A percentile compares a stretch with the other conserved stretches of the same genome.
Evolutionary conservation across 2,329 filamentous ascomycete species (phyloP).

Genomic region (Pestalotiopsis sp.): DNA sequence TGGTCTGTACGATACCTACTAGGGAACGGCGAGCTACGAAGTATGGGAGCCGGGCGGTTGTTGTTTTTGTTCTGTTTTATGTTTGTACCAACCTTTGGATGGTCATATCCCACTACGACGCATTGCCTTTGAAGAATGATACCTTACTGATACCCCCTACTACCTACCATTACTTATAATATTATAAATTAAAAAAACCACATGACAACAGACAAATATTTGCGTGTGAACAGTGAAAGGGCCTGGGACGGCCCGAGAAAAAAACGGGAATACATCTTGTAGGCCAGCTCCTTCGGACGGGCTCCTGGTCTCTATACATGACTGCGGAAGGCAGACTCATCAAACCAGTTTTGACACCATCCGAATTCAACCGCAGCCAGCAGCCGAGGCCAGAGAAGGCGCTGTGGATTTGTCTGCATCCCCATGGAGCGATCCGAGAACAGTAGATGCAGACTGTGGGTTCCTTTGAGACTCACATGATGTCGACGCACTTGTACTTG

Average conservation of each 20-base stretch:
- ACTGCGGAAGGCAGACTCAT: not conserved
- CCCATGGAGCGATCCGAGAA: too few species aligned
- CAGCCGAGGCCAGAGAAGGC: not conserved
- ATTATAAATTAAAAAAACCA: not conserved
- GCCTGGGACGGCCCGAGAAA: not conserved
- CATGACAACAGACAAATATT: too few species aligned
- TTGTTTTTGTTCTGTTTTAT: not conserved
- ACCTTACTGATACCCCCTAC: conserved; percentile 1
- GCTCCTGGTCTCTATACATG: not conserved
- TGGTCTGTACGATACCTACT: not conserved
- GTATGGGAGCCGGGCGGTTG: not conserved
- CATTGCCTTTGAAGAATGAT: not conserved
- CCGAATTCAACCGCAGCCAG: not conserved
- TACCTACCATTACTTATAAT: not conserved
- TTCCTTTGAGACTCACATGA: too few species aligned
- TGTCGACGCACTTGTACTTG: too few species aligned
- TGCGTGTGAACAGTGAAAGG: not conserved
- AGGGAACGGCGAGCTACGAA: not conserved
- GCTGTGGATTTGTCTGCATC: not conserved
- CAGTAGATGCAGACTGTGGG: too few species aligned
- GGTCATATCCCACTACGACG: not conserved
- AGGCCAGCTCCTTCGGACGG: not conserved
- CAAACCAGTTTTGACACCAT: not conserved
- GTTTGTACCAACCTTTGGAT: not conserved
- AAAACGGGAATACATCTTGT: not conserved